These are phyloP conservation scores for Malus hybrid DNA, from an alignment of 331 rosid species.

Conservation along the genomic window DNA sequence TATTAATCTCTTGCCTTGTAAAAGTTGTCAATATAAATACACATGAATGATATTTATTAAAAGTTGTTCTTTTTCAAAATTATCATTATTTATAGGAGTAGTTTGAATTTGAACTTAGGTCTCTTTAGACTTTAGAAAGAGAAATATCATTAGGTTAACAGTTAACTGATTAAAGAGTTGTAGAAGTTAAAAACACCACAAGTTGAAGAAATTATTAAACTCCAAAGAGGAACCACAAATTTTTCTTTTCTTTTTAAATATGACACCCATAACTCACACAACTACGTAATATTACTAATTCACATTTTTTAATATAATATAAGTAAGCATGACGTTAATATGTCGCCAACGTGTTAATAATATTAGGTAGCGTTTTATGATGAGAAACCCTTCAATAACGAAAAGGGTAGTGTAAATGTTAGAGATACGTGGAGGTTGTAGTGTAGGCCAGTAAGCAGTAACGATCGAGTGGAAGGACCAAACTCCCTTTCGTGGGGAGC, in stretches of 20 bases:
- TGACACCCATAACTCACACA: background rate
- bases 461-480: background rate
- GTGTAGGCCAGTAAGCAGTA: background rate
- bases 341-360: too few species aligned
- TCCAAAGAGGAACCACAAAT: background rate
- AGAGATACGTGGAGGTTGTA: too few species aligned
- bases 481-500: constrained; percentile 12
- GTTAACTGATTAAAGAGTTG: accelerated
- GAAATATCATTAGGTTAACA: background rate
- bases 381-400: too few species aligned
- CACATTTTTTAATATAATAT: background rate
- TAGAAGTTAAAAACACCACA: background rate
- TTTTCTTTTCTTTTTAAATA: too few species aligned
- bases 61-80: too few species aligned
- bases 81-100: background rate
- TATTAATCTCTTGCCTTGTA: too few species aligned
- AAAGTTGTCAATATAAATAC: background rate
- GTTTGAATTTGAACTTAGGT: background rate
- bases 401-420: too few species aligned
- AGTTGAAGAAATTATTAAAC: background rate
- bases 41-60: background rate
- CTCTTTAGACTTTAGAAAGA: background rate
- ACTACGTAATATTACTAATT: too few species aligned
- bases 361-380: too few species aligned
- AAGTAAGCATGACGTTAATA: too few species aligned